Evolutionary conservation across 177 flowering plant genomes (phyloP), one percentile per base, ranked within the genome.

Genomic region (Vitis hybrid): DNA sequence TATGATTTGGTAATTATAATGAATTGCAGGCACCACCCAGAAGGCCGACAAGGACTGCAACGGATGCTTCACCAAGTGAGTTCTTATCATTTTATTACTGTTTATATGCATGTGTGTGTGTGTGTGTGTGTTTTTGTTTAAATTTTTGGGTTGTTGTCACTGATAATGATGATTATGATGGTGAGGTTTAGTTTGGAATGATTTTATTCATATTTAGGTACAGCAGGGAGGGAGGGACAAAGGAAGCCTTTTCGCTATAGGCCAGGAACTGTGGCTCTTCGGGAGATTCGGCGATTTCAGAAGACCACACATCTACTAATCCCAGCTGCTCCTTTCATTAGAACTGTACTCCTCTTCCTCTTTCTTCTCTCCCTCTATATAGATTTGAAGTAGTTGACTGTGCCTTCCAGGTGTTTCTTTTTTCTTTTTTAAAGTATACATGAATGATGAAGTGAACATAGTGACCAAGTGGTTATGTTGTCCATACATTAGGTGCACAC

Each of bases 211-310:
- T 26, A 10, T 50, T 50, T 5, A 32, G 61, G 66, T 56, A 48
- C 51, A 49, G 62, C 61, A 21, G 45, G 45, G 19, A 26, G 70
- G 6, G 26, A n/a, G 11, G 15, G 4, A 21, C 32, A n/a, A 64
- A 60, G 18, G 59, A 82, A 76, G 70, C 69, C 48, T 5, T 70
- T 65, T 13, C 76, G 89, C 13, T 63, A 6, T 74, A 81, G 70
- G 80, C 88, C 90, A 11, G 95, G 95, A 14, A 79, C 83, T 3
- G 82, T 68, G 48, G 90, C 96, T 68, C 86, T 89, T 51, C 83
- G 86, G 40, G 93, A 91, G 82, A 89, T 91, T 73, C 81, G 91
- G 10, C 63, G 72, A 0, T 83, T 71, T 49, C 96, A 91, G 75
- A 89, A 83, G 77, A 60, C 83, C 5, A 14, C 45, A 10, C 52